Conservation (phyloP, 306 rosid genomes). For the Oemleria cerasiformis region DNA sequence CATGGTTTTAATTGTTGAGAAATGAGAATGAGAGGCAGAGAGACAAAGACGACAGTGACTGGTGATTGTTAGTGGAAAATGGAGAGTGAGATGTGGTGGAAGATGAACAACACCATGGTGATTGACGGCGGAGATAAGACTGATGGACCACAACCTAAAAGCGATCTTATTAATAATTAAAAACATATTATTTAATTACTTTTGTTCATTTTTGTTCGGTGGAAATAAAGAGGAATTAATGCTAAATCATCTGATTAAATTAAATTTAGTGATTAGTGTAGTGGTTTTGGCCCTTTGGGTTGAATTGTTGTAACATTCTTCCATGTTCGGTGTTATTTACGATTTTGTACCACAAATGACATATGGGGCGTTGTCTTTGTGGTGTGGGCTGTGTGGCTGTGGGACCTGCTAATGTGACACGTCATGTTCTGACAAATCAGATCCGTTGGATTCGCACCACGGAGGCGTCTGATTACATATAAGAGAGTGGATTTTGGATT, state of each 20-base stretch:
- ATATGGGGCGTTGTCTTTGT: too few relatives aligned
- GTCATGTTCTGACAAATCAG: neutral
- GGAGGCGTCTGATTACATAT: too few relatives aligned
- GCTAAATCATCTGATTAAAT: neutral
- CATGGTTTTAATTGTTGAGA: constrained; percentile 27
- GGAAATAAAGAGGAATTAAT: neutral
- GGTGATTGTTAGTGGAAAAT: constrained; percentile 2
- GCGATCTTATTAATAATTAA: neutral
- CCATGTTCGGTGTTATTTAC: too few relatives aligned
- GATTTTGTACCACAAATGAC: too few relatives aligned
- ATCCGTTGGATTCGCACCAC: neutral
- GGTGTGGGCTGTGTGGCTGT: too few relatives aligned
- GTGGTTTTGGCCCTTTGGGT: too few relatives aligned
- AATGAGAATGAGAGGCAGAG: neutral
- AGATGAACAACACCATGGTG: neutral
- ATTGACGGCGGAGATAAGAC: constrained; percentile 19
- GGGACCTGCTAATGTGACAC: neutral
- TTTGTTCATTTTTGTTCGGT: neutral
- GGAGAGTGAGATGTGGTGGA: constrained; percentile 17
- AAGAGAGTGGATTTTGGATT: too few relatives aligned
- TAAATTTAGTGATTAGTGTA: neutral
- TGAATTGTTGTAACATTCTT: too few relatives aligned
- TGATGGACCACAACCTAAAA: neutral
- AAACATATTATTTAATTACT: neutral
- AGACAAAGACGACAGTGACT: constrained; percentile 8